These are phyloP conservation scores for Thalassiosira livingstoniorum DNA, from an alignment of 352 stramenopile genomes.

Conservation along the genomic window DNA sequence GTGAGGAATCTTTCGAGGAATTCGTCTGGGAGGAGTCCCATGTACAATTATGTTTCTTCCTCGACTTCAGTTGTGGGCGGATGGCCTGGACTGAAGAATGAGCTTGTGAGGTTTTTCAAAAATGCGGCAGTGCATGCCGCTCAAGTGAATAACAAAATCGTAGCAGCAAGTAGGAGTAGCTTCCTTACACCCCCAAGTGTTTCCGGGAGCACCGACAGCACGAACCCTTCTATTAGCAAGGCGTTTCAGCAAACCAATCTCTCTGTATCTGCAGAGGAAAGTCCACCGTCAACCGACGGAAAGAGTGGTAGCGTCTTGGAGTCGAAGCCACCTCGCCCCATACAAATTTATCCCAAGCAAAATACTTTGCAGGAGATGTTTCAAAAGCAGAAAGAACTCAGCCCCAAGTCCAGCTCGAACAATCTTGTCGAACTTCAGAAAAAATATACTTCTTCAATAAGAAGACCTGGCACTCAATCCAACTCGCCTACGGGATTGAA, in stretches of 20 bases:
- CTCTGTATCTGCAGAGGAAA: slow-evolving; percentile 1
- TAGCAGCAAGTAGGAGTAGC: neutral
- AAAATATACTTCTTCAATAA: neutral
- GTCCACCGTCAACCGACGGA: slow-evolving; percentile 1
- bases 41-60: slow-evolving; percentile 44
- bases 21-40: slow-evolving; percentile 28
- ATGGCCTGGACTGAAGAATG: slow-evolving; percentile 42
- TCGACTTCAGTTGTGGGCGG: slow-evolving; percentile 38
- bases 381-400: slow-evolving; percentile 45
- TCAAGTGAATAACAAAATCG: slow-evolving; percentile 53
- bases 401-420: neutral
- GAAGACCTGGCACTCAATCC: slow-evolving; percentile 19
- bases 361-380: slow-evolving; percentile 56
- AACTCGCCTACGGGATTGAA: slow-evolving; percentile 32
- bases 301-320: neutral
- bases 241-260: slow-evolving; percentile 13
- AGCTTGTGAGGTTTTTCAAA: slow-evolving; percentile 67
- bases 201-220: neutral
- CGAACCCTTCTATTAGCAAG: neutral
- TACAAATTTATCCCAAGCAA: slow-evolving; percentile 19
- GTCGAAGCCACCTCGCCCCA: slow-evolving; percentile 1
- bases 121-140: slow-evolving; percentile 51
- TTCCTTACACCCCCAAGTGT: neutral
- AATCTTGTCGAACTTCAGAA: neutral
- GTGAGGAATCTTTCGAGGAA: slow-evolving; percentile 67